Conservation (phyloP, 345 rosid species). For the Rhodamnia argentea region DNA sequence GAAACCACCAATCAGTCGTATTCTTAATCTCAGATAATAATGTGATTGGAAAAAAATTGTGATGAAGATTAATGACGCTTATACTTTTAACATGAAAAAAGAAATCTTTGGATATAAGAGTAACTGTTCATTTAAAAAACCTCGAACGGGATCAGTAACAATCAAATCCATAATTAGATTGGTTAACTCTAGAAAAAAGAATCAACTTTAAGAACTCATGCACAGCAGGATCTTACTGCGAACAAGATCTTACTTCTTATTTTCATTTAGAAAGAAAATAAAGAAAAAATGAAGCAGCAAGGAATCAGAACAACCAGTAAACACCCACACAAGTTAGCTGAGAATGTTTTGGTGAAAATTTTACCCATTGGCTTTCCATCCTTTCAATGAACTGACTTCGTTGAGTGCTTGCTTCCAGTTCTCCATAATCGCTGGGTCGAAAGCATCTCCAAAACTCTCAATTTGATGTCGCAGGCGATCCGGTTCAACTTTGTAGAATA, state of each 20-base stretch:
- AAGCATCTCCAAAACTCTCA: not conserved
- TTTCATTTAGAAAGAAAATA: not conserved
- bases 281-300: not conserved
- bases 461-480: not conserved
- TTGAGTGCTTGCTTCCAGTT: not conserved
- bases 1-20: not conserved
- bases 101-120: not conserved
- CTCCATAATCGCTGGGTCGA: not conserved
- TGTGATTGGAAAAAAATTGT: not conserved
- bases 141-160: not conserved
- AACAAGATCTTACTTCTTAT: no score
- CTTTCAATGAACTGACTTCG: not conserved
- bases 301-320: not conserved
- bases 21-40: not conserved
- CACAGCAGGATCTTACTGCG: not conserved
- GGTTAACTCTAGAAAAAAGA: not conserved
- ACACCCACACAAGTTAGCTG: not conserved
- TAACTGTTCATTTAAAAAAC: not conserved
- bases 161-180: not conserved
- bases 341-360: not conserved
- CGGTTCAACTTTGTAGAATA: not conserved
- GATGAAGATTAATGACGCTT: not conserved
- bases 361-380: not conserved
- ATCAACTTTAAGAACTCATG: not conserved
- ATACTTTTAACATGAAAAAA: not conserved